A percentile compares a stretch with the other conserved stretches of the same genome.
These are phyloP conservation scores for Yarrowia sp. DNA, from an alignment of 805 yeast genomes.

Conservation along the genomic window DNA sequence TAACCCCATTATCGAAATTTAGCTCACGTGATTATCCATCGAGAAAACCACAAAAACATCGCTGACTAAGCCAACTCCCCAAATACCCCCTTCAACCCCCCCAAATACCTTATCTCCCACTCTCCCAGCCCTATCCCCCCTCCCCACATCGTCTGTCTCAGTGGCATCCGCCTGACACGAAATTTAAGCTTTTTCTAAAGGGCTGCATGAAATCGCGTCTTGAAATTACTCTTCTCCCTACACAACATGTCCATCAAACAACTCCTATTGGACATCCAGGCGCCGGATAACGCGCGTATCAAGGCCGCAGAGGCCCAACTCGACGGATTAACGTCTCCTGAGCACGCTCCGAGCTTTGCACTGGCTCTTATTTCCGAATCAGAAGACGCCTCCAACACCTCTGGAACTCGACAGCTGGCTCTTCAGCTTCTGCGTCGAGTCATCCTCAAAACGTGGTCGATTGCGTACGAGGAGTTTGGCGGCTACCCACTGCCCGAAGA, in stretches of 20 bases:
- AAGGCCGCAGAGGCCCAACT: slow-evolving; percentile 23
- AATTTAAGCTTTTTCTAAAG: not conserved
- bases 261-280: slow-evolving; percentile 10
- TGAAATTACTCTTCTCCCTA: not conserved
- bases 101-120: not conserved
- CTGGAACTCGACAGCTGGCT: slow-evolving; percentile 11
- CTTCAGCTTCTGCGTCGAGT: slow-evolving; percentile 7
- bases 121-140: not conserved
- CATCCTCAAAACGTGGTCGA: slow-evolving; percentile 57
- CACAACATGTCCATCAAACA: not conserved
- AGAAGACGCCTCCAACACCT: not conserved
- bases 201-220: not conserved
- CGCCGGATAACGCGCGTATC: slow-evolving; percentile 22
- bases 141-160: not conserved
- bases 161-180: not conserved
- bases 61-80: too few relatives aligned
- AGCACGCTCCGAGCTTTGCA: not conserved
- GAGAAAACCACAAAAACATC: too few relatives aligned
- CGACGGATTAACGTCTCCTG: slow-evolving; percentile 2
- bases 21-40: too few relatives aligned
- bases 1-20: too few relatives aligned
- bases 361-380: not conserved
- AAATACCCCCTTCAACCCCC: too few relatives aligned
- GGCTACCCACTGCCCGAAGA: slow-evolving; percentile 63
- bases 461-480: slow-evolving; percentile 70